phyloP scores from a whole-genome alignment of 2,329 filamentous ascomycete species.

The Sporothrix curviconia region DNA sequence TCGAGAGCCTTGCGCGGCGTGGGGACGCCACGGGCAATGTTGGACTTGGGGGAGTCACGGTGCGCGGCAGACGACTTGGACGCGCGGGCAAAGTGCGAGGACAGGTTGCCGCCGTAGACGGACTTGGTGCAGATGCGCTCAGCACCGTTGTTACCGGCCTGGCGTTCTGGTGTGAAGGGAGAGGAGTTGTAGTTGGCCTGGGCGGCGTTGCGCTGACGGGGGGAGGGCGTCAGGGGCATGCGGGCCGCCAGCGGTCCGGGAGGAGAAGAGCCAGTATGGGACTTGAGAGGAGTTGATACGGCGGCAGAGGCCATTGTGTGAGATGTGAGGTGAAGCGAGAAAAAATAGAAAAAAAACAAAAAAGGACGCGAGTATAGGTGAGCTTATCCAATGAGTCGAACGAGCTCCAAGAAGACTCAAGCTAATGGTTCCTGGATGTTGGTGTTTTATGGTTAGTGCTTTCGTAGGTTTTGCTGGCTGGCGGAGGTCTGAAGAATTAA shows the following conservation, averaged over 20 bases:
- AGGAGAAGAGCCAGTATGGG: slow-evolving; percentile 85
- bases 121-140: slow-evolving; percentile 56
- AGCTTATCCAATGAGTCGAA: slow-evolving; percentile 36
- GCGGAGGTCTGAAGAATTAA: slow-evolving; percentile 41
- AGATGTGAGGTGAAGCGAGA: slow-evolving; percentile 28
- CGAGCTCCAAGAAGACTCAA: slow-evolving; percentile 55
- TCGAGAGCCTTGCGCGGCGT: slow-evolving; percentile 80
- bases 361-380: slow-evolving; percentile 30
- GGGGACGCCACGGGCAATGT: slow-evolving; percentile 69
- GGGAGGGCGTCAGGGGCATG: slow-evolving; percentile 90
- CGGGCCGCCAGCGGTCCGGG: slow-evolving; percentile 90
- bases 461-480: slow-evolving; percentile 26
- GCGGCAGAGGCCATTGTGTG: slow-evolving; percentile 69
- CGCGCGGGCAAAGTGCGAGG: slow-evolving; percentile 69
- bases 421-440: slow-evolving; percentile 49
- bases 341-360: background rate
- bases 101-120: slow-evolving; percentile 72
- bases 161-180: slow-evolving; percentile 69
- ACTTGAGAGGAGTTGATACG: slow-evolving; percentile 89
- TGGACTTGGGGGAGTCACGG: slow-evolving; percentile 91
- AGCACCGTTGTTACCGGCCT: slow-evolving; percentile 44
- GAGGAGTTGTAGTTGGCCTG: slow-evolving; percentile 56
- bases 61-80: slow-evolving; percentile 59
- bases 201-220: slow-evolving; percentile 53
- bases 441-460: slow-evolving; percentile 34